Evolutionary conservation across 768 basidiomycete species (phyloP).

Genomic region (Amanita rimosa): DNA sequence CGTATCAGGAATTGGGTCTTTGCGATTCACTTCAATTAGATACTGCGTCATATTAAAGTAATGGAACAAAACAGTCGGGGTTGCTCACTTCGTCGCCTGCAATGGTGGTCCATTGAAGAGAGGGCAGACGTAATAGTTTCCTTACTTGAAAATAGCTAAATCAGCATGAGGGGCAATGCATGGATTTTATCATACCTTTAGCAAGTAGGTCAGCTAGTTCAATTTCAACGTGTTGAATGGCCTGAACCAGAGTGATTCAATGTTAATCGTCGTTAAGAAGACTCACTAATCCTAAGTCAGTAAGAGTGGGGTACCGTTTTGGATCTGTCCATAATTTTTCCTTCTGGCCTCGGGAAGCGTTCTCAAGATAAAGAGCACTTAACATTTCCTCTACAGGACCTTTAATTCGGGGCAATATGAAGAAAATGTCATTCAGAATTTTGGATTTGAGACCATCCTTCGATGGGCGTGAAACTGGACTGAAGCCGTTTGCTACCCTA

Average conservation of each 20-base stretch:
- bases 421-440: slow-evolving; percentile 62
- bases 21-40: slow-evolving; percentile 66
- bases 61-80: background rate
- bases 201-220: slow-evolving; percentile 70
- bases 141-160: slow-evolving; percentile 38
- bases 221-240: slow-evolving; percentile 52
- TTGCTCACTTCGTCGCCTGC: slow-evolving; percentile 54
- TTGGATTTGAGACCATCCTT: slow-evolving; percentile 50
- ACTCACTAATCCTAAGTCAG: slow-evolving; percentile 50
- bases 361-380: slow-evolving; percentile 42
- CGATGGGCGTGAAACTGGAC: slow-evolving; percentile 26
- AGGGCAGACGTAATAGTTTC: slow-evolving; percentile 60
- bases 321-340: slow-evolving; percentile 55
- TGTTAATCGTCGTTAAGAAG: background rate
- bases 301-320: slow-evolving; percentile 37
- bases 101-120: slow-evolving; percentile 56
- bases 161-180: background rate
- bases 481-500: slow-evolving; percentile 57
- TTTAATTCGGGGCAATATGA: slow-evolving; percentile 54
- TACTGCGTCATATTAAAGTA: slow-evolving; percentile 34
- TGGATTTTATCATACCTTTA: slow-evolving; percentile 28
- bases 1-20: slow-evolving; percentile 32
- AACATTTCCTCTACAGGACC: slow-evolving; percentile 43
- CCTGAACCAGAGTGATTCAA: slow-evolving; percentile 26
- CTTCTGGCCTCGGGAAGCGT: slow-evolving; percentile 57